Base-by-base conservation (phyloP, 179 eudicot species). In the Silene coronaria region DNA sequence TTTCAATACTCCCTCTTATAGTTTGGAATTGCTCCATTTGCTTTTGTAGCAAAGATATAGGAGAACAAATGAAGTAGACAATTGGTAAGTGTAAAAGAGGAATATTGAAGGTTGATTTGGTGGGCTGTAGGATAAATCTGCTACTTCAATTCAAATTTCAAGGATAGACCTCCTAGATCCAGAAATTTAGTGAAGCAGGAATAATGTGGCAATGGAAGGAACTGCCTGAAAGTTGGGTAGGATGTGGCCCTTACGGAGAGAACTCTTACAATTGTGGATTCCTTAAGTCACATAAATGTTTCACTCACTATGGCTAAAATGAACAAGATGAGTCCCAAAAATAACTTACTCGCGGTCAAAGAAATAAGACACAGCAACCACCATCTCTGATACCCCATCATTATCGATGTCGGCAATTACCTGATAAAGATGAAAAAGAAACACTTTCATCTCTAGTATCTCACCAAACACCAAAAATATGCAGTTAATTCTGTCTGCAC, bases 291-390 rank as follows among this genome's bases (percentile, higher is more conserved):
- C 62, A 53, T 7, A 27, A 53, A 13, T 16, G 19, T 16, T 46
- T 62, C 69, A 57, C 34, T 38, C 19, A 30, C 24, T 57, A 72
- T 0, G 24, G 55, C 24, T 34, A 65, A 42, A 42, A 55, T 57
- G 11, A 55, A 61, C 28, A 4, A 73, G 27, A 32, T 6, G 12
- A 75, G 57, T 12, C 48, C 48, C 63, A 63, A 27, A 17, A 58
- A 75, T 65, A 83, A 86, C 99, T 90, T 88, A 95, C 99, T 95
- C 99, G 16, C 85, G 97, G 79, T 95, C 99, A 86, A 92, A 95
- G 89, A 95, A 95, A 80, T 95, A 95, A n/a, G 99, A 95, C 55
- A 92, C 99, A 27, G 97, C 99, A 87, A 95, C 87, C 82, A 95
- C 86, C 99, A 95, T 92, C 87, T 95, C 99, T 46, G 87, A 79